phyloP scores from a whole-genome alignment of 352 stramenopile genomes.

The Phytopythium helicoides region DNA sequence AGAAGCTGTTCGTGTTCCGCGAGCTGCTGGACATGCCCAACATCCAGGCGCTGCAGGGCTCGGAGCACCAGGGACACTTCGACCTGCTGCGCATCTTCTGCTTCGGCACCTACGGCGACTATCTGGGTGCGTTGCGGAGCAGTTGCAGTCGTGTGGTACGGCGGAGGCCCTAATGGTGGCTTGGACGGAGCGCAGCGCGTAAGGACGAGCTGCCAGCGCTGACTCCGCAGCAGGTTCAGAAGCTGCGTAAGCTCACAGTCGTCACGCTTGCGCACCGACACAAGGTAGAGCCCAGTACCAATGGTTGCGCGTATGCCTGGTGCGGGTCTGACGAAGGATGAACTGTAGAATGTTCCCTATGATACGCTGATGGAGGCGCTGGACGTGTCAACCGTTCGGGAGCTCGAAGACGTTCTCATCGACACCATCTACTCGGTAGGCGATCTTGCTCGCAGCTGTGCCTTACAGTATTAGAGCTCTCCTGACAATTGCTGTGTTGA shows the following conservation, averaged over 20 bases:
- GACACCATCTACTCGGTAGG: constrained; percentile 91
- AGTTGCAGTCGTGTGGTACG: neutral
- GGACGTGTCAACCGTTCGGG: constrained; percentile 73
- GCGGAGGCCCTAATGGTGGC: neutral
- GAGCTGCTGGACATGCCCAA: constrained; percentile 92
- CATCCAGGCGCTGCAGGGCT: constrained; percentile 76
- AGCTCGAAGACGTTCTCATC: constrained; percentile 92
- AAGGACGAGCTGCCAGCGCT: constrained; percentile 65
- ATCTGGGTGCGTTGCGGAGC: constrained; percentile 46
- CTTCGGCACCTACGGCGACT: constrained; percentile 88
- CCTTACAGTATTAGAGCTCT: neutral
- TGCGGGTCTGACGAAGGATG: neutral
- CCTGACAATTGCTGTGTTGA: neutral
- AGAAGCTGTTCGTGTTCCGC: constrained; percentile 93
- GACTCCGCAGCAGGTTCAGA: constrained; percentile 69
- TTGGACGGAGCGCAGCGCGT: constrained; percentile 23
- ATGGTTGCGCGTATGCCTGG: neutral
- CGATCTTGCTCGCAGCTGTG: neutral
- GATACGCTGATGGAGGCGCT: constrained; percentile 73
- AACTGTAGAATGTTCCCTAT: constrained; percentile 75
- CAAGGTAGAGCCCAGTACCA: constrained; percentile 45
- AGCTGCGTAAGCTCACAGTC: constrained; percentile 88
- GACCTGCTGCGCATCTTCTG: constrained; percentile 89
- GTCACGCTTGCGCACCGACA: constrained; percentile 82
- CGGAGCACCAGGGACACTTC: constrained; percentile 76